Conservation (phyloP, 768 basidiomycete genomes). For the Fomitopsis pulvina region DNA sequence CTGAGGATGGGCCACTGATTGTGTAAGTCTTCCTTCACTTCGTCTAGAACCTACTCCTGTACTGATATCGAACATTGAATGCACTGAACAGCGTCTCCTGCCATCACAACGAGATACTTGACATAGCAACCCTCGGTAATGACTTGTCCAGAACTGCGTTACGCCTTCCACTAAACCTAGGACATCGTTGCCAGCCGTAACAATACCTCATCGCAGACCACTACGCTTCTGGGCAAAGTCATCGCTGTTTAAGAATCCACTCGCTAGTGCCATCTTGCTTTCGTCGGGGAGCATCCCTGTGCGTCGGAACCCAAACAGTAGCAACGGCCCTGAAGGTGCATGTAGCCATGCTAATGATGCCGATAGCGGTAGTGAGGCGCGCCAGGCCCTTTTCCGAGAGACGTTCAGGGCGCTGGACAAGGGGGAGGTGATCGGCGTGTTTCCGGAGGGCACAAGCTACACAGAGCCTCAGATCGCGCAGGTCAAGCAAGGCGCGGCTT, state of each 20-base stretch:
- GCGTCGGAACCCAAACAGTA: slow-evolving; percentile 54
- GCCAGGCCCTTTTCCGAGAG: slow-evolving; percentile 77
- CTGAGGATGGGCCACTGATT: slow-evolving; percentile 81
- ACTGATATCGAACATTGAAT: neutral
- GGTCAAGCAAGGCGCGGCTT: slow-evolving; percentile 87
- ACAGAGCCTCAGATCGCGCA: slow-evolving; percentile 90
- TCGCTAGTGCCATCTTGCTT: slow-evolving; percentile 63
- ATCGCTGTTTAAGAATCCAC: slow-evolving; percentile 73
- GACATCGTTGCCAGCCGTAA: slow-evolving; percentile 40
- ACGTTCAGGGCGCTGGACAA: slow-evolving; percentile 79
- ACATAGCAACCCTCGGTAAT: slow-evolving; percentile 80
- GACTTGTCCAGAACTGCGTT: too few species aligned
- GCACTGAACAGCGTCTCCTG: slow-evolving; percentile 10
- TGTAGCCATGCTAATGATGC: neutral
- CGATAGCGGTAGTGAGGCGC: slow-evolving; percentile 56
- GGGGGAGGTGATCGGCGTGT: slow-evolving; percentile 83
- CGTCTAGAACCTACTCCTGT: slow-evolving; percentile 29
- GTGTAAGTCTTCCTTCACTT: too few species aligned
- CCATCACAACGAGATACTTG: slow-evolving; percentile 94
- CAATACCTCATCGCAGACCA: slow-evolving; percentile 74
- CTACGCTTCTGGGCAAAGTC: slow-evolving; percentile 96
- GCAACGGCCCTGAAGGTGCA: neutral
- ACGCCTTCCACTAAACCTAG: neutral
- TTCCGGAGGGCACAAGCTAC: slow-evolving; percentile 91
- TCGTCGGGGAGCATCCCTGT: slow-evolving; percentile 96